A percentile compares a stretch with the other conserved stretches of the same genome.
Conservation (phyloP, 805 yeast genomes). For the Cyberlindnera japonica region DNA sequence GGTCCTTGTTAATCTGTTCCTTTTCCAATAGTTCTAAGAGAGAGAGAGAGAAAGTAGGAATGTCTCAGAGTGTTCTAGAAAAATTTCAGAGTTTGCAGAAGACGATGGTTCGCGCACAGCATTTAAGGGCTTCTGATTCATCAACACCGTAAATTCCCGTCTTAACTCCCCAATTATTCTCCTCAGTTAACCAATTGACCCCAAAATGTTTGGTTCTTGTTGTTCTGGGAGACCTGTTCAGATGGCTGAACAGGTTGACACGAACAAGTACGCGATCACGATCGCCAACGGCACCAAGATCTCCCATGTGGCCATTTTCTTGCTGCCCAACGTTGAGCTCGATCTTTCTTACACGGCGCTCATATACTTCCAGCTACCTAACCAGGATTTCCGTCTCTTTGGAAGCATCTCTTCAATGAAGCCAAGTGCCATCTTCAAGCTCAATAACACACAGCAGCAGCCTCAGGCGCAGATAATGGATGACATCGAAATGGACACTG, state of each 20-base stretch:
- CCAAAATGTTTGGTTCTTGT: slow-evolving; percentile 67
- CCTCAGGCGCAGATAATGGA: slow-evolving; percentile 39
- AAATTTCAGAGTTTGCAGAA: background rate
- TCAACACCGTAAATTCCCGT: background rate
- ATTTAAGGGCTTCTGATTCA: slow-evolving; percentile 1
- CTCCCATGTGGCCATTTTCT: slow-evolving; percentile 78
- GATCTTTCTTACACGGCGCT: slow-evolving; percentile 77
- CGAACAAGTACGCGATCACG: slow-evolving; percentile 59
- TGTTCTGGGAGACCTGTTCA: slow-evolving; percentile 68
- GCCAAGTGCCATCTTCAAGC: slow-evolving; percentile 88
- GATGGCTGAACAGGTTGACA: slow-evolving; percentile 62
- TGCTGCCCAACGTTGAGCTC: slow-evolving; percentile 74
- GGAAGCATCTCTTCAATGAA: slow-evolving; percentile 62
- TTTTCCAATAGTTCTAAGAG: background rate
- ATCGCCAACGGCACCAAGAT: slow-evolving; percentile 61
- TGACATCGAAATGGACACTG: slow-evolving; percentile 54
- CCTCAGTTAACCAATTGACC: background rate
- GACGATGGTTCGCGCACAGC: slow-evolving; percentile 6
- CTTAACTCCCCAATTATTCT: background rate
- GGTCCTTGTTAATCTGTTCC: background rate
- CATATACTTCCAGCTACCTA: slow-evolving; percentile 74
- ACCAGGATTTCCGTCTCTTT: slow-evolving; percentile 54
- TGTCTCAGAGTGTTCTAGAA: slow-evolving; percentile 5
- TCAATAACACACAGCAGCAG: slow-evolving; percentile 45
- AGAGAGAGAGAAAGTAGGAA: background rate